These are phyloP conservation scores for Dryadomyces quercus-mongolicae DNA, from an alignment of 2,329 filamentous ascomycete genomes.

Conservation along the genomic window DNA sequence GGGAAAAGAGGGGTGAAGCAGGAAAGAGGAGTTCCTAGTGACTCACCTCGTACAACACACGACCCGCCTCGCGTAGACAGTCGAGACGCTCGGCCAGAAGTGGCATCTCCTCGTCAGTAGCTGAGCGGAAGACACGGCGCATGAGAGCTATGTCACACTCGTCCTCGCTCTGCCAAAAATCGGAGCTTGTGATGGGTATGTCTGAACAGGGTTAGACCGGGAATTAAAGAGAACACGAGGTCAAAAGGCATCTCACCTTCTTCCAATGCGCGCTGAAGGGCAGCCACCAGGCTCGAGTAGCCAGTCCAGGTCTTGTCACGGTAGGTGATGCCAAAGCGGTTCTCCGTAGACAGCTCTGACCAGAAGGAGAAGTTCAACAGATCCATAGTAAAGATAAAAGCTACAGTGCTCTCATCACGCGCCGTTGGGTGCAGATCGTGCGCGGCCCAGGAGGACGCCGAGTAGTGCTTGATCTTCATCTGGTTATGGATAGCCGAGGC, in stretches of 20 bases:
- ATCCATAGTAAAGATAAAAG: constrained; percentile 97
- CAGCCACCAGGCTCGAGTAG: constrained; percentile 88
- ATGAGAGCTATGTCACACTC: constrained; percentile 66
- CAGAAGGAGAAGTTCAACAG: constrained; percentile 95
- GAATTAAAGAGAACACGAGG: neutral
- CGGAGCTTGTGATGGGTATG: constrained; percentile 77
- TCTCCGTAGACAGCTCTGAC: constrained; percentile 58
- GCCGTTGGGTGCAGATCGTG: constrained; percentile 82
- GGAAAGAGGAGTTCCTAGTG: neutral
- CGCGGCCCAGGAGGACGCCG: constrained; percentile 72
- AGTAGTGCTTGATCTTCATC: constrained; percentile 78
- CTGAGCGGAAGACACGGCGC: constrained; percentile 70
- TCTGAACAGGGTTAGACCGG: constrained; percentile 28
- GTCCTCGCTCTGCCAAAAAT: constrained; percentile 71
- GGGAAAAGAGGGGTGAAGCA: neutral
- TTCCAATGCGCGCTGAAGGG: constrained; percentile 75
- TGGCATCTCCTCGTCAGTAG: constrained; percentile 77
- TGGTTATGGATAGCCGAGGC: constrained; percentile 65
- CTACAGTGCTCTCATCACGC: constrained; percentile 67
- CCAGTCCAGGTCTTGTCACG: constrained; percentile 75
- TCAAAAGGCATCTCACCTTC: constrained; percentile 44
- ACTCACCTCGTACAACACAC: constrained; percentile 62
- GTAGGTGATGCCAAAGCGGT: constrained; percentile 77
- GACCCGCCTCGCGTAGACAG: constrained; percentile 73
- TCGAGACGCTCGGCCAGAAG: constrained; percentile 64